Evolutionary conservation across 345 rosid species (phyloP).

Genomic region (Acer saccharum): DNA sequence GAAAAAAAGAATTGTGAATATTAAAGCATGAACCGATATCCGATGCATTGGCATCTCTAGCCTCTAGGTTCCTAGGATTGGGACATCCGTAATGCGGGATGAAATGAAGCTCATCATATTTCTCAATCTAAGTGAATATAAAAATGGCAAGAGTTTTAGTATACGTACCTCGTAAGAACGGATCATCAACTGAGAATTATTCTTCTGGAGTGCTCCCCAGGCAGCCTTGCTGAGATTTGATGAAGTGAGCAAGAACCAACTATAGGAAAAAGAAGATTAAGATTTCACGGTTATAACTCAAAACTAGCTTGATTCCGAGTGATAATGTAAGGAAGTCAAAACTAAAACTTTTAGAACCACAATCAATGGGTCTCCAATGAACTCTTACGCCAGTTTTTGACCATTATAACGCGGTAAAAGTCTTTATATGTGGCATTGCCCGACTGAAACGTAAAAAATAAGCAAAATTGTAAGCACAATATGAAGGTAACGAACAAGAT

Average conservation of each 20-base stretch:
- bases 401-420: conserved; percentile 79
- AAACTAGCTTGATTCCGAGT: background rate
- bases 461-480: conserved; percentile 9
- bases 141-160: background rate
- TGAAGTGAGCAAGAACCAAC: conserved; percentile 92
- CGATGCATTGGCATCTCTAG: background rate
- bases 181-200: conserved; percentile 89
- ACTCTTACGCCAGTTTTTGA: conserved; percentile 81
- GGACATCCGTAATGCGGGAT: background rate
- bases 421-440: conserved; percentile 98
- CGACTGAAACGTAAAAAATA: conserved; percentile 46
- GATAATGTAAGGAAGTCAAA: background rate
- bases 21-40: background rate
- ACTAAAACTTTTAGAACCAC: conserved; percentile 14
- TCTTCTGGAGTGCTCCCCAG: conserved; percentile 97
- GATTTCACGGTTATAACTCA: conserved; percentile 1
- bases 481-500: background rate
- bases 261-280: conserved; percentile 26
- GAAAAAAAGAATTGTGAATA: background rate
- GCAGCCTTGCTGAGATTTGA: conserved; percentile 98
- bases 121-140: background rate
- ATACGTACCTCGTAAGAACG: conserved; percentile 86
- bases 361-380: conserved; percentile 4
- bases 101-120: conserved; percentile 2
- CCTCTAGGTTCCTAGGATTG: background rate